These are phyloP conservation scores for barley (Hordeum vulgare) DNA, from an alignment of 176 grass and related monocot genomes.

Conservation along the genomic window MorexV3_pseudomolecules_assembly NC_058519.1:621586121-621586620, in stretches of 20 bases:
- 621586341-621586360: not conserved
- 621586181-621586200: not conserved
- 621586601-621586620: not conserved
- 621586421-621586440: conserved; percentile 28
- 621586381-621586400: not conserved
- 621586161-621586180: not conserved
- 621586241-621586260: not conserved
- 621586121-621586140: not conserved
- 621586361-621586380: not conserved
- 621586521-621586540: conserved; percentile 19
- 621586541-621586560: not conserved
- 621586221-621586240: not conserved
- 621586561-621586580: not conserved
- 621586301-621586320: not conserved
- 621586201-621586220: not conserved
- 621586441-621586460: conserved; percentile 49
- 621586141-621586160: not conserved
- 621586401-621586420: not conserved
- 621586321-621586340: not conserved
- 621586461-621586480: conserved; percentile 64
- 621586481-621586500: conserved; percentile 60
- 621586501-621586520: conserved; percentile 35
- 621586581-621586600: not conserved
- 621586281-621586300: not conserved
- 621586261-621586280: not conserved